Conservation (phyloP, 257 asterid species). For the Asclepias syriaca region DNA sequence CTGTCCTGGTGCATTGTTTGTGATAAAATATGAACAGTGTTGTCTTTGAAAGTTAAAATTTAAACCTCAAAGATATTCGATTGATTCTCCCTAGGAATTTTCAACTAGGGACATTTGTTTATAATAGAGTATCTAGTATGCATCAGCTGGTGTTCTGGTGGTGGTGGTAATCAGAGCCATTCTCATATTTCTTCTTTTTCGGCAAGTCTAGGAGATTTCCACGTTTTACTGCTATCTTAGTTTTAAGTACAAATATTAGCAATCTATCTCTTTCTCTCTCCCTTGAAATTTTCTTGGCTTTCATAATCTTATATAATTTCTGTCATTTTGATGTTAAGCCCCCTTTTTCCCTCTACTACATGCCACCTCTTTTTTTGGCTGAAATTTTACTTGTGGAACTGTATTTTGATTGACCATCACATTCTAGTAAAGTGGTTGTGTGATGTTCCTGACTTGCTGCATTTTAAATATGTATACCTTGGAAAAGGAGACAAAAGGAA, state of each 20-base stretch:
- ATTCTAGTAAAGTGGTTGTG: not conserved
- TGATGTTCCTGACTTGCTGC: not conserved
- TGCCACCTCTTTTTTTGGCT: not conserved
- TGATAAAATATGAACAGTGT: not conserved
- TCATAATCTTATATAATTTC: not conserved
- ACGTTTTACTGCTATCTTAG: not conserved
- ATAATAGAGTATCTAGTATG: not conserved
- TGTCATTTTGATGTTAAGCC: not conserved
- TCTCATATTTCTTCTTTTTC: not conserved
- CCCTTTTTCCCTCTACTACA: not conserved
- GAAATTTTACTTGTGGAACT: not conserved
- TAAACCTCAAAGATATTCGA: not conserved
- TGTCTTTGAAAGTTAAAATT: not conserved
- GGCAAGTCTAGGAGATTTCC: not conserved
- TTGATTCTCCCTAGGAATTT: not conserved
- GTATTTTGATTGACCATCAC: not conserved
- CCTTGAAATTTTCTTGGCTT: not conserved
- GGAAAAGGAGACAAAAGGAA: not conserved
- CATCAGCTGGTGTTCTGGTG: not conserved
- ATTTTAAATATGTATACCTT: not conserved
- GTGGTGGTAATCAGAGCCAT: not conserved
- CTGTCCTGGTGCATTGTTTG: not conserved
- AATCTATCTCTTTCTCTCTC: not conserved
- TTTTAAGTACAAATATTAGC: not conserved
- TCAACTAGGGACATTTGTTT: not conserved